phyloP scores from a whole-genome alignment of 2,329 filamentous ascomycete species.

The Penicillium polonicum region DNA sequence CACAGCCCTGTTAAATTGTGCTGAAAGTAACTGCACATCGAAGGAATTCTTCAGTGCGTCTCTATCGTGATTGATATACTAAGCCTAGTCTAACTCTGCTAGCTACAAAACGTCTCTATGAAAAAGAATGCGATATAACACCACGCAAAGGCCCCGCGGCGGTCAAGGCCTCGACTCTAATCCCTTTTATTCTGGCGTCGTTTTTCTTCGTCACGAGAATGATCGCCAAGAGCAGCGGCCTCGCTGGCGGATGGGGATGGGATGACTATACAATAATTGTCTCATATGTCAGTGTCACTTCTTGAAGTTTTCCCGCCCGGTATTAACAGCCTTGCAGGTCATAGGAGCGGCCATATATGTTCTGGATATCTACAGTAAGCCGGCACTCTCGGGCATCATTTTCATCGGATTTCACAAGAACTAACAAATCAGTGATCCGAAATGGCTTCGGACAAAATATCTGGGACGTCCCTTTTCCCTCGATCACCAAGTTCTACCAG shows the following conservation, averaged over 20 bases:
- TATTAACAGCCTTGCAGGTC: conserved; percentile 1
- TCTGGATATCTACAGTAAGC: conserved; percentile 13
- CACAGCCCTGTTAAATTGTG: conserved; percentile 8
- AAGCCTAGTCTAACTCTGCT: background rate
- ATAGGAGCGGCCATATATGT: conserved; percentile 14
- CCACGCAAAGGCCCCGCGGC: conserved; percentile 2
- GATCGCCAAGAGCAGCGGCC: conserved; percentile 13
- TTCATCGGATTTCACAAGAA: background rate
- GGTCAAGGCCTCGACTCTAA: conserved; percentile 8
- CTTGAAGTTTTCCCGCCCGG: background rate
- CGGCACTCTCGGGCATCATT: background rate
- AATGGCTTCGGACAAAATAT: conserved; percentile 23
- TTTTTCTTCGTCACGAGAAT: conserved; percentile 19
- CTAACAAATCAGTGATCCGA: conserved; percentile 12
- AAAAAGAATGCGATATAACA: conserved; percentile 15
- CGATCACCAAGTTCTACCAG: conserved; percentile 19
- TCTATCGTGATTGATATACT: background rate
- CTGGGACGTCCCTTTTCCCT: conserved; percentile 21
- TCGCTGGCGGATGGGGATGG: conserved; percentile 22
- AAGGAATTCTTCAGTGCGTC: conserved; percentile 19
- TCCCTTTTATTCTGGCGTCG: conserved; percentile 17
- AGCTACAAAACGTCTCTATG: conserved; percentile 16
- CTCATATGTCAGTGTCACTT: conserved; percentile 14
- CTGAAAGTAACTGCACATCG: conserved; percentile 11
- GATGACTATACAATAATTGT: conserved; percentile 24